A percentile compares a stretch with the other conserved stretches of the same genome.
phyloP scores from a whole-genome alignment of 139 green algal genomes.

The Chlorella ohadii region DNA sequence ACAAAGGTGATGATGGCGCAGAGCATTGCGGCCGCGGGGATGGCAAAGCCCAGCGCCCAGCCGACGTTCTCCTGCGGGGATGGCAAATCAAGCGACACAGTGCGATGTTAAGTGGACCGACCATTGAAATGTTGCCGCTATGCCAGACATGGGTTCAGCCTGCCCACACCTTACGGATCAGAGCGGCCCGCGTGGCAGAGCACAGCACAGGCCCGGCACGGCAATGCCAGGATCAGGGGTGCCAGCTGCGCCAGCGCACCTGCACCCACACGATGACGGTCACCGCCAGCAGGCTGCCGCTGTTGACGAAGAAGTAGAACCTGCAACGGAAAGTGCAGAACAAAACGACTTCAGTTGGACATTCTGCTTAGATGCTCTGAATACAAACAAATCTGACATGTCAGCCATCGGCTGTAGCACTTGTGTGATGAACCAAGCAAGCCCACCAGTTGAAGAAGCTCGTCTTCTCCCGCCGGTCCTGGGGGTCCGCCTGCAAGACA shows the following conservation, averaged over 20 bases:
- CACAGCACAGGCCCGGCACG: no score
- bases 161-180: no score
- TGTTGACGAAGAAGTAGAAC: slow-evolving; percentile 98
- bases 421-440: no score
- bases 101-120: background rate
- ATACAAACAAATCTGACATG: no score
- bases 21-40: slow-evolving; percentile 86
- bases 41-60: slow-evolving; percentile 91
- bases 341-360: no score
- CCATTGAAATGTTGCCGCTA: no score
- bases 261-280: slow-evolving; percentile 66
- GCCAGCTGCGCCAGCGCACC: background rate
- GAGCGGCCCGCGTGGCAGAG: no score
- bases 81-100: background rate
- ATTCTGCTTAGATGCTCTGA: no score
- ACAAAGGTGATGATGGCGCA: slow-evolving; percentile 83
- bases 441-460: slow-evolving; percentile 92
- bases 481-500: background rate
- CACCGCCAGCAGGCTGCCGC: slow-evolving; percentile 85
- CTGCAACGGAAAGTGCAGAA: background rate
- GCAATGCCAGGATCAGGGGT: no score
- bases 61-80: slow-evolving; percentile 67
- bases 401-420: no score
- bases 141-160: no score
- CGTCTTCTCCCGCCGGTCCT: slow-evolving; percentile 88